Evolutionary conservation across 2,329 filamentous ascomycete genomes (phyloP), one percentile per base, ranked within the genome.

Genomic region (Aspergillus uvarum): DNA sequence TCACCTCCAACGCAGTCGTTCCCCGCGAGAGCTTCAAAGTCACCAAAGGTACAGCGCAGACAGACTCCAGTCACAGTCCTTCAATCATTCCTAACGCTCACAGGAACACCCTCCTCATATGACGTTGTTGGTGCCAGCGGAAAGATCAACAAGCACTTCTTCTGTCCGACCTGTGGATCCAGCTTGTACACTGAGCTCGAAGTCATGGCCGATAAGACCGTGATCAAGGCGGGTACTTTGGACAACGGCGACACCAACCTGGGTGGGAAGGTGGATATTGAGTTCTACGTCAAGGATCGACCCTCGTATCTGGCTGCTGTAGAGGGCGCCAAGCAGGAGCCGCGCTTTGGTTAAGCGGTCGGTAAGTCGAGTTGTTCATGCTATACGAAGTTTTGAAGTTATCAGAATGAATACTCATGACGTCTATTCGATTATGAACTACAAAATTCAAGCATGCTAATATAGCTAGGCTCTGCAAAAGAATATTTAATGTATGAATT

Each of bases 131-230:
- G 82, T 3, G 77, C 69, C 38, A 82, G 80, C 0, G 83, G 83
- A 31, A 85, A 85, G 67, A 74, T 79, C 61, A 85, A 85, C 72
- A 81, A 79, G 63, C 83, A 84, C 67, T 84, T 78, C 73, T 85
- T 85, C 76, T 85, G 83, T 67, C 63, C 71, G 16, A 80, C 68
- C 60, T 85, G 83, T 65, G 83, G 83, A 19, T 82, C 78, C 1
- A 75, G 78, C 55, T 64, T 85, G 24, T 85, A 81, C 67, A 83
- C 81, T 10, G 76, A 81, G 67, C 73, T 84, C 26, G 83, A 85
- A 29, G 54, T 84, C 47, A 82, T 85, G 82, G 78, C 80, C 1
- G 81, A 81, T 21, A 71, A 79, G 63, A 76, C 78, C 8, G 76
- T 76, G 61, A 70, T 85, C 66, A 85, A 86, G 74, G 81, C 79